Evolutionary conservation across 2,329 filamentous ascomycete genomes (phyloP), one percentile per base, ranked within the genome.

Genomic region (Claviceps digitariae): DNA sequence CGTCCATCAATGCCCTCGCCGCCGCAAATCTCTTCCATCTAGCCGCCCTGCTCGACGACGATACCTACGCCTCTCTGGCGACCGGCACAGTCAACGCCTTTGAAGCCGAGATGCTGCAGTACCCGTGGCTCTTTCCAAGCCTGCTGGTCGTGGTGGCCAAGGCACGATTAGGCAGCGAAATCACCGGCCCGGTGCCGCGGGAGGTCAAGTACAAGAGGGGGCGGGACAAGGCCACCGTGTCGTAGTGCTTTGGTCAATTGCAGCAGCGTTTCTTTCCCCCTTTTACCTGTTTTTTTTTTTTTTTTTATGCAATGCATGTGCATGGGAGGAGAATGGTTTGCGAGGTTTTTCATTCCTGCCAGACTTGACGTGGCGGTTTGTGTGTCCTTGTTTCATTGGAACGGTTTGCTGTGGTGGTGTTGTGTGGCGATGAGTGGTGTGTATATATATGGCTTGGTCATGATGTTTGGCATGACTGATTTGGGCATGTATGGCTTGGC

Each of bases 91-190:
- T 90, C 56, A 81, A 82, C 55, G 88, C 90, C 0, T 98, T 98
- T 60, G 88, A 95, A 60, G 84, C 87, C 0, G 93, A 98, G 70
- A 83, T 95, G 60, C 75, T 94, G 63, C 90, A 97, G 66, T 90
- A 97, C 61, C 90, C 93, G 0, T 95, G 93, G 75, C 75, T 97
- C 2, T 97, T 94, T 69, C 84, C 87, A 0, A 86, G 86, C 4
- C 75, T 97, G 60, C 75, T 97, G 61, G 79, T 81, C 3, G 79
- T 79, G 0, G 81, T 97, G 2, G 87, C 95, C 10, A 81, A 83
- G 1, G 80, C 84, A 4, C 79, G 84, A 55, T 69, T 95, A 3
- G 90, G 90, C 6, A 12, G 10, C 0, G n/a, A 20, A 6, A 77
- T 83, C 2, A 77, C 77, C 52, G 61, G 62, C 8, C 68, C 59